These are phyloP conservation scores for Turnera subulata DNA, from an alignment of 345 rosid genomes.

Conservation along the genomic window DNA sequence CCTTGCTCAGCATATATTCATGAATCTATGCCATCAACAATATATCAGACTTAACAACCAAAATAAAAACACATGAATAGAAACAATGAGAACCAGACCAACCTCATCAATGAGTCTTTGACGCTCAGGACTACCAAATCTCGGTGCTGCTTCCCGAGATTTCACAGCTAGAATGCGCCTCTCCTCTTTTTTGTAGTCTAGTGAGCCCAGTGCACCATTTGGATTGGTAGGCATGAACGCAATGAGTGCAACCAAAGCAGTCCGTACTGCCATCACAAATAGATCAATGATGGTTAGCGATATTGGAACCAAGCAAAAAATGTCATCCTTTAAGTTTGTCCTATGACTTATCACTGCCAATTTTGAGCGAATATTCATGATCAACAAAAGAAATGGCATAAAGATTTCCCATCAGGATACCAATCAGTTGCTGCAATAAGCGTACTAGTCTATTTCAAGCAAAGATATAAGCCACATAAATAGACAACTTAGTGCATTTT, in stretches of 20 bases:
- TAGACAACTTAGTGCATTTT: too few relatives aligned
- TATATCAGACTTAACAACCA: neutral
- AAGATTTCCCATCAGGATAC: too few relatives aligned
- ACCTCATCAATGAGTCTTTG: slow-evolving; percentile 93
- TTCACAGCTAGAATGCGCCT: slow-evolving; percentile 70
- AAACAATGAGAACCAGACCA: neutral
- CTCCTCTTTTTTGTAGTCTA: slow-evolving; percentile 90
- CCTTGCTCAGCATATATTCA: slow-evolving; percentile 79
- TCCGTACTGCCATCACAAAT: slow-evolving; percentile 63
- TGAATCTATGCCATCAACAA: slow-evolving; percentile 57
- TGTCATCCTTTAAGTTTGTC: too few relatives aligned
- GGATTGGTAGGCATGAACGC: slow-evolving; percentile 98
- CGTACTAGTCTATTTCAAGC: too few relatives aligned
- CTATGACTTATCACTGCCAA: too few relatives aligned
- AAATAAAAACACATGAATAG: neutral
- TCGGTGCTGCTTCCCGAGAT: slow-evolving; percentile 86
- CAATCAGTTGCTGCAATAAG: too few relatives aligned
- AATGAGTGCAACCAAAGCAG: slow-evolving; percentile 87
- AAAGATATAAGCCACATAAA: too few relatives aligned
- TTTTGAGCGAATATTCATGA: too few relatives aligned
- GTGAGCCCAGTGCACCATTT: slow-evolving; percentile 89
- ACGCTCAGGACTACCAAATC: slow-evolving; percentile 70
- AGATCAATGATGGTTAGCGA: neutral
- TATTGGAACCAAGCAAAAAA: too few relatives aligned
- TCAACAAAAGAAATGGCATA: too few relatives aligned